Base-by-base conservation (phyloP, 495 filamentous ascomycete genomes). In the Penicillium psychrofluorescens region DNA sequence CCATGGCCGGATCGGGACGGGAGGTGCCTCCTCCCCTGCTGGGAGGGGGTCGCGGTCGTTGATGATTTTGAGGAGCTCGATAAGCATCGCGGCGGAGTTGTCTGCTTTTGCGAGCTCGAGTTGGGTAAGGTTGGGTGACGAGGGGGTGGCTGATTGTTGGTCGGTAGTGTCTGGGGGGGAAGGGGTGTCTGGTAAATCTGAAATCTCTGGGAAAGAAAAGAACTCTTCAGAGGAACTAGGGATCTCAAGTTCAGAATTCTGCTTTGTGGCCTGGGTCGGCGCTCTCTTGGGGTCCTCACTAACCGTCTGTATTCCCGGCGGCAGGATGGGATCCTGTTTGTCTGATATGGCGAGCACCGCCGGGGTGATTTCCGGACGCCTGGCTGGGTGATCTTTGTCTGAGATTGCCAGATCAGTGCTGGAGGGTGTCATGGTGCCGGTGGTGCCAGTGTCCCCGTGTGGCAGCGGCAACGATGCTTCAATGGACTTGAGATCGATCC, bases 271-370 rank as follows among this genome's bases (percentile, higher is more conserved):
- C 12, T 27, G 37, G 27, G 11, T 41, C 2, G 22, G 22, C 22
- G 2, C 22, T 34, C 10, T 2, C n/a, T 34, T 33, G 35, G 35
- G 32, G 28, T 39, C 30, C 12, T 16, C 11, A 54, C 51, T 46
- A 40, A 54, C 51, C 36, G 51, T 54, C 36, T 46, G 32, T 38
- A 46, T 40, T 40, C 32, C 43, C 37, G 36, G 51, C 39, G 42
- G 30, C 10, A 44, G 35, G 32, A 54, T 42, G 28, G 45, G 35
- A 29, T 53, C 50, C 14, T 36, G 12, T 28, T 41, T 37, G 2
- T 45, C 42, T 14, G 50, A 30, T 7, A 43, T 37, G 6, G 33
- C 9, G 29, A 44, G 35, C 1, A 35, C 8, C 11, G 29, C 8
- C 34, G n/a, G 14, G 48, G 28, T 13, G 39, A 34, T 34, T 3